A percentile compares a stretch with the other conserved stretches of the same genome.
Evolutionary conservation across 129 eudicot species (phyloP).

Genomic region (Helianthus tuberosus): DNA sequence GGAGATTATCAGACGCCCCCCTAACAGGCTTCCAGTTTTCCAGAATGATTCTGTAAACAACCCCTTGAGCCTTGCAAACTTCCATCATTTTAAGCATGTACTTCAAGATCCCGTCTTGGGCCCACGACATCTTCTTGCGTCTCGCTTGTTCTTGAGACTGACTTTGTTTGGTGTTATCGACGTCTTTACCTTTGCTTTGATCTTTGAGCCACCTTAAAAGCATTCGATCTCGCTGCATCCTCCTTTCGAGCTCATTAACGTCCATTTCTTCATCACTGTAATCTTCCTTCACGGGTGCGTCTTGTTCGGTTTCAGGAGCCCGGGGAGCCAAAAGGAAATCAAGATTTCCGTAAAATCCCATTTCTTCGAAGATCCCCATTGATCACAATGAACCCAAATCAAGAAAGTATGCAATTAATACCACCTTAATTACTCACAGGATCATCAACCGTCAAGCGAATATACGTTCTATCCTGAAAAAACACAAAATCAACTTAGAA

Average conservation of each 20-base stretch:
- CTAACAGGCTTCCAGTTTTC: no score
- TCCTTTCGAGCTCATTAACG: constrained; percentile 73
- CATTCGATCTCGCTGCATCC: constrained; percentile 88
- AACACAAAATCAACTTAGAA: no score
- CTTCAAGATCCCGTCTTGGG: no score
- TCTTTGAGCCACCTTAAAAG: constrained; percentile 70
- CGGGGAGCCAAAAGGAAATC: constrained; percentile 54
- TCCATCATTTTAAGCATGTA: no score
- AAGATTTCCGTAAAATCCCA: constrained; percentile 66
- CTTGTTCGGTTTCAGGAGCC: constrained; percentile 50
- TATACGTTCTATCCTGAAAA: no score
- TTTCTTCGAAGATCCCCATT: constrained; percentile 69
- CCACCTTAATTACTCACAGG: constrained; percentile 17
- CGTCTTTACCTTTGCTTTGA: constrained; percentile 58
- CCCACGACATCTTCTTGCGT: constrained; percentile 82
- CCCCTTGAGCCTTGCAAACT: no score
- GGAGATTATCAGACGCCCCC: no score
- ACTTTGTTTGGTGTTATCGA: constrained; percentile 62
- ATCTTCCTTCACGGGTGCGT: constrained; percentile 57
- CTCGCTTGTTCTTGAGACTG: constrained; percentile 85
- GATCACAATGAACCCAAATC: constrained; percentile 21
- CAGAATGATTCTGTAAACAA: no score
- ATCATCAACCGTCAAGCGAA: no score
- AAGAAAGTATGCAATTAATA: constrained; percentile 5
- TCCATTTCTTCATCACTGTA: constrained; percentile 81